These are phyloP conservation scores for Ceratobasidium sp. DNA, from an alignment of 1,284 basidiomycete species.

Conservation along the genomic window DNA sequence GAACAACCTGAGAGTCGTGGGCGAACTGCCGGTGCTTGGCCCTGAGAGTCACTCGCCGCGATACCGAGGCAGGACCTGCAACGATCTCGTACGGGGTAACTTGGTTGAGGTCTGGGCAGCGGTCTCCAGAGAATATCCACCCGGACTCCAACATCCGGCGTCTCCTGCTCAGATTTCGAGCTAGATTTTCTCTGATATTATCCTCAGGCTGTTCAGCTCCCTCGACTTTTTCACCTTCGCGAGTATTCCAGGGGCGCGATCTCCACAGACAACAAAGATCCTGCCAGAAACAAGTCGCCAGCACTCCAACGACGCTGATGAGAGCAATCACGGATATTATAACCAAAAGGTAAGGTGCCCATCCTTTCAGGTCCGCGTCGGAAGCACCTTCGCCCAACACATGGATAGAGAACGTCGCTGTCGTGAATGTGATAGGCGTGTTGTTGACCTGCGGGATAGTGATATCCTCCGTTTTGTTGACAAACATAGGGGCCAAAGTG, in stretches of 20 bases:
- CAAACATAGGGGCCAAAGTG: conserved; percentile 15
- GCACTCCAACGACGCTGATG: background rate
- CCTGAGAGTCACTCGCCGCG: conserved; percentile 5
- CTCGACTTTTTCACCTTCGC: background rate
- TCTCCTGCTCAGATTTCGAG: background rate
- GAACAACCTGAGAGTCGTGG: background rate
- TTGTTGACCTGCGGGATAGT: conserved; percentile 6
- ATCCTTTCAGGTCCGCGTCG: conserved; percentile 16
- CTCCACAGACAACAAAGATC: conserved; percentile 16
- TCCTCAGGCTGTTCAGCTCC: background rate
- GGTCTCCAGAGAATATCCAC: background rate
- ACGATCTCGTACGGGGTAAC: conserved; percentile 27
- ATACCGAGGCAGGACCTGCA: background rate
- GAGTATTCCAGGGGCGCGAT: background rate
- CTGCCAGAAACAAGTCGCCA: conserved; percentile 35
- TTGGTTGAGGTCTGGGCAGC: background rate
- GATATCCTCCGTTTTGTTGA: conserved; percentile 21
- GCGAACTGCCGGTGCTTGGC: background rate
- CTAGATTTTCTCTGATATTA: background rate
- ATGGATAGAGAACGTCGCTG: conserved; percentile 16
- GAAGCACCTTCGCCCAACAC: conserved; percentile 3
- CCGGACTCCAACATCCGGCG: background rate
- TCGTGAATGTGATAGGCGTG: conserved; percentile 28
- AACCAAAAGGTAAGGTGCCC: conserved; percentile 26
- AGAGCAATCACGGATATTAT: conserved; percentile 9